Evolutionary conservation across 2,329 filamentous ascomycete species (phyloP).

Genomic region (Pseudogymnoascus sp.): DNA sequence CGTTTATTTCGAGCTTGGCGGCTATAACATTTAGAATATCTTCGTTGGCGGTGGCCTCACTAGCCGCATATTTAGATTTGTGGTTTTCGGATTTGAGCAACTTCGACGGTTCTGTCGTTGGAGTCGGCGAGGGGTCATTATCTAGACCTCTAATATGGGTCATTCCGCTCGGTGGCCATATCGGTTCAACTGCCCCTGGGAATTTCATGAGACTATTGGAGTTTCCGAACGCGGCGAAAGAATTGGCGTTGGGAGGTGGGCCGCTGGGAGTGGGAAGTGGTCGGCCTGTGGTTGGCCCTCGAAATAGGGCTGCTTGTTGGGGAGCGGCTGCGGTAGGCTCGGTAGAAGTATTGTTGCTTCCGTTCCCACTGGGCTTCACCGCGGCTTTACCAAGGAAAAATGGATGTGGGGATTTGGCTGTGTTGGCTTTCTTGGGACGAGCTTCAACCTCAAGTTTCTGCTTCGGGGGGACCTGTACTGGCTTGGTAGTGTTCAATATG

Average conservation of each 20-base stretch:
- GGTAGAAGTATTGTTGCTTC: conserved; percentile 21
- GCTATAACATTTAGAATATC: conserved; percentile 21
- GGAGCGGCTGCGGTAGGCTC: conserved; percentile 35
- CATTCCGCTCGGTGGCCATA: conserved; percentile 62
- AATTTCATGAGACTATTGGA: conserved; percentile 39
- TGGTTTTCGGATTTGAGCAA: conserved; percentile 11
- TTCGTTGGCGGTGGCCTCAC: conserved; percentile 19
- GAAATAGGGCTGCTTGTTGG: not conserved
- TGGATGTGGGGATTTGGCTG: conserved; percentile 39
- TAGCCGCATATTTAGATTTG: conserved; percentile 24
- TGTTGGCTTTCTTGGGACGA: not conserved
- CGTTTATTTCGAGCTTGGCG: conserved; percentile 4
- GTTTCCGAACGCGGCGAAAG: conserved; percentile 11
- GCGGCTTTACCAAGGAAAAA: conserved; percentile 56
- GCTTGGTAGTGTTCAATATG: conserved; percentile 39
- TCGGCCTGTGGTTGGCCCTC: conserved; percentile 14
- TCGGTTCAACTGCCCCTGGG: conserved; percentile 56
- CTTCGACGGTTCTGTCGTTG: not conserved
- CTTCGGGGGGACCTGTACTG: conserved; percentile 12
- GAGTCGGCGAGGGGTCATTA: not conserved
- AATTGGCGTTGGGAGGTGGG: not conserved
- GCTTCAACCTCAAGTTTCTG: conserved; percentile 11
- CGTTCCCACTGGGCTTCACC: conserved; percentile 17
- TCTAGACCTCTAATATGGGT: conserved; percentile 49
- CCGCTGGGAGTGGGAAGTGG: conserved; percentile 12